Percentiles rank a stretch among this genome's conserved stretches.
phyloP scores from a whole-genome alignment of 208 protist genomes.

The Eutreptiella sp. region DNA sequence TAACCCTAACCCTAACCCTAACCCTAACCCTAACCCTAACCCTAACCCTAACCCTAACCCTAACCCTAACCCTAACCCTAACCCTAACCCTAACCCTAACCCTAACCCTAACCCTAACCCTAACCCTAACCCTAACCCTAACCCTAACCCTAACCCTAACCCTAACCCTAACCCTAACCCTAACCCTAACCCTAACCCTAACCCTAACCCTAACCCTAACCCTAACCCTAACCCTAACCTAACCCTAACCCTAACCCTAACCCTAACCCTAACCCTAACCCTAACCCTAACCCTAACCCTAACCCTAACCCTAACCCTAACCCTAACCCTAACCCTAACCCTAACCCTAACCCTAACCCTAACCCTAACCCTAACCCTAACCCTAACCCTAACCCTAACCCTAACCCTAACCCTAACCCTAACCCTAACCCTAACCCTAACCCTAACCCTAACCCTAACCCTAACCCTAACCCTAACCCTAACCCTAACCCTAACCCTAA shows the following conservation, averaged over 20 bases:
- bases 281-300: conserved; percentile 44
- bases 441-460: conserved; percentile 38
- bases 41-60: conserved; percentile 24
- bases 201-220: conserved; percentile 35
- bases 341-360: conserved; percentile 34
- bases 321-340: conserved; percentile 32
- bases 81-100: not conserved
- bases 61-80: conserved; percentile 5
- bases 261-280: conserved; percentile 30
- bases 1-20: conserved; percentile 34
- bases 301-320: conserved; percentile 43
- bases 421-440: conserved; percentile 38
- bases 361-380: conserved; percentile 34
- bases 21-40: conserved; percentile 20
- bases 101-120: conserved; percentile 33
- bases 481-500: conserved; percentile 41
- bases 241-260: conserved; percentile 35
- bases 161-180: conserved; percentile 30
- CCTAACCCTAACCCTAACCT: too few relatives aligned
- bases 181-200: conserved; percentile 33
- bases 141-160: conserved; percentile 33
- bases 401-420: conserved; percentile 38
- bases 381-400: conserved; percentile 39
- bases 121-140: conserved; percentile 33
- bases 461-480: conserved; percentile 41